A percentile compares a stretch with the other conserved stretches of the same genome.
Evolutionary conservation across 768 basidiomycete genomes (phyloP).

Genomic region (Termitomyces sp.): DNA sequence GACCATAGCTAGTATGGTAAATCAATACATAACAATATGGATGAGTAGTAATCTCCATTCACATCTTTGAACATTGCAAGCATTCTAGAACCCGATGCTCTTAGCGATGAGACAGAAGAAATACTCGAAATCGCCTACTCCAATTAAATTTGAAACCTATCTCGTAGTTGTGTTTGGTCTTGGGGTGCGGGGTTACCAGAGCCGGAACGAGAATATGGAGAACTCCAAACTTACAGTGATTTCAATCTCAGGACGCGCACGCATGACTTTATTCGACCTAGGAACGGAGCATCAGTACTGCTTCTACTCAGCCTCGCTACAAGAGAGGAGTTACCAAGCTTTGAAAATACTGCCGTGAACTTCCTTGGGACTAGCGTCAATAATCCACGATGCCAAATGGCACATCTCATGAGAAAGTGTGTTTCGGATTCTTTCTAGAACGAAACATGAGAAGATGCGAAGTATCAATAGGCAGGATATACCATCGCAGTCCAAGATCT

Average conservation of each 20-base stretch:
- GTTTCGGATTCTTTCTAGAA: conserved; percentile 70
- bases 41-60: conserved; percentile 14
- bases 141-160: conserved; percentile 72
- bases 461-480: conserved; percentile 8
- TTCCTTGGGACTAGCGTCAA: conserved; percentile 66
- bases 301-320: not conserved
- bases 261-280: conserved; percentile 74
- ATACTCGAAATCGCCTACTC: conserved; percentile 43
- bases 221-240: conserved; percentile 49
- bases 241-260: conserved; percentile 61
- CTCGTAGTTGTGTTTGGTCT: conserved; percentile 75
- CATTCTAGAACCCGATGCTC: conserved; percentile 44
- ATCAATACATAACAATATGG: not conserved
- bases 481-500: conserved; percentile 80
- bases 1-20: conserved; percentile 52
- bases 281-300: not conserved
- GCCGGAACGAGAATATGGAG: not conserved
- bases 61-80: conserved; percentile 61
- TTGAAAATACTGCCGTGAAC: conserved; percentile 74
- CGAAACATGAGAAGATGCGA: not conserved
- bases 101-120: conserved; percentile 3
- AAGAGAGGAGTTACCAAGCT: conserved; percentile 45
- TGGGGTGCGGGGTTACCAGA: not conserved
- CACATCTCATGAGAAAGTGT: conserved; percentile 93
- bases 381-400: conserved; percentile 84